A percentile compares a stretch with the other conserved stretches of the same genome.
Conservation (phyloP, 2,329 filamentous ascomycete species). For the Penicillium olsonii region DNA sequence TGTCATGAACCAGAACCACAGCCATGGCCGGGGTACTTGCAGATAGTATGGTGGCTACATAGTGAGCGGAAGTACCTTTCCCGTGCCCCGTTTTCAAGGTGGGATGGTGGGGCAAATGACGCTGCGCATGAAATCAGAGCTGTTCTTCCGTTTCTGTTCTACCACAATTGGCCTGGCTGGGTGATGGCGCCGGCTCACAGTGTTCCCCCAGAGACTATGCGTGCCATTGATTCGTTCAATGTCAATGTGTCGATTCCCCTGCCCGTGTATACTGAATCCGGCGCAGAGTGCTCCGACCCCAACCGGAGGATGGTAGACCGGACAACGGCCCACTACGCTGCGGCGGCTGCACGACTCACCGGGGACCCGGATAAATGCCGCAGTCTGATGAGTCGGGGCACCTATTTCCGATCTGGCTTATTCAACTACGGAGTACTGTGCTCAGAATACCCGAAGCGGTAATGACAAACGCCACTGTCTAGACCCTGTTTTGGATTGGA, state of each 20-base stretch:
- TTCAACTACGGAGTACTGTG: too few species aligned
- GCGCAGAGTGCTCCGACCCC: constrained; percentile 38
- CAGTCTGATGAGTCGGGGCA: constrained; percentile 1
- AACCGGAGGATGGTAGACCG: constrained; percentile 31
- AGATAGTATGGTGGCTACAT: constrained; percentile 7
- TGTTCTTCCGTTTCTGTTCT: too few species aligned
- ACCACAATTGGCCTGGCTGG: too few species aligned
- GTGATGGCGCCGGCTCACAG: too few species aligned
- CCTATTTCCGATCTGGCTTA: not conserved
- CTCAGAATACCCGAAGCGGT: not conserved
- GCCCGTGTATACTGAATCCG: constrained; percentile 16
- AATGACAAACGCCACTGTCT: not conserved
- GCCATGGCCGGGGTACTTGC: constrained; percentile 16
- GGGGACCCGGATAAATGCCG: constrained; percentile 27
- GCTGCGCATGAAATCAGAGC: constrained; percentile 24
- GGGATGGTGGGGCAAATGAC: constrained; percentile 30
- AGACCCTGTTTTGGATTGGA: not conserved
- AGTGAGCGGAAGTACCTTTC: constrained; percentile 15
- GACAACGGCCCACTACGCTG: constrained; percentile 29
- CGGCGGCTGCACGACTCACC: constrained; percentile 24
- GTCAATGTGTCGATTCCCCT: too few species aligned
- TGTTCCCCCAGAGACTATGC: too few species aligned
- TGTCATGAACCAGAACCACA: constrained; percentile 16
- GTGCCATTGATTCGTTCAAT: too few species aligned
- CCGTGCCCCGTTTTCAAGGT: constrained; percentile 11